phyloP scores from a whole-genome alignment of 2,329 filamentous ascomycete genomes.

The Fusarium cyanostomum region DNA sequence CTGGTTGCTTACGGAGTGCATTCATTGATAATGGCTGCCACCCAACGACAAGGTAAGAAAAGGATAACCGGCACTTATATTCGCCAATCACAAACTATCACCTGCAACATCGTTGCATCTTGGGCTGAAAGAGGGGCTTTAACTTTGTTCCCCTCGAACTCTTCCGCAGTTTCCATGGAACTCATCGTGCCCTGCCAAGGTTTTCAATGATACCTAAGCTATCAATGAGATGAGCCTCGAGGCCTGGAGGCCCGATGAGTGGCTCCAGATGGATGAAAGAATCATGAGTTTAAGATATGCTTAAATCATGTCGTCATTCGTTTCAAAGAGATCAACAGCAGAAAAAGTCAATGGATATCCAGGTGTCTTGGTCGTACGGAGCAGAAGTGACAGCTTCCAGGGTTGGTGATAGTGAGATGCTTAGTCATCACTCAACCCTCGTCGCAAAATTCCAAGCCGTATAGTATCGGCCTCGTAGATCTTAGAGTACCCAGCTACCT shows the following conservation, averaged over 20 bases:
- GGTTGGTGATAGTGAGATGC: conserved; percentile 3
- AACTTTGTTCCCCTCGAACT: neutral
- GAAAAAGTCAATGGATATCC: too few relatives aligned
- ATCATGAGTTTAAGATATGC: neutral
- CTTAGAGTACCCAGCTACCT: neutral
- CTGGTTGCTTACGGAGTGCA: neutral
- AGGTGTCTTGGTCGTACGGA: neutral
- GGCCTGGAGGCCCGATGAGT: too few relatives aligned
- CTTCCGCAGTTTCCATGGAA: too few relatives aligned
- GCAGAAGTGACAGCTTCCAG: too few relatives aligned
- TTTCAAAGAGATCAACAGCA: neutral
- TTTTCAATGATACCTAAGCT: too few relatives aligned
- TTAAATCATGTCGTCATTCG: neutral
- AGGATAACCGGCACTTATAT: neutral
- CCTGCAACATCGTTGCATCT: neutral
- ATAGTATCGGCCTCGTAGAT: conserved; percentile 1
- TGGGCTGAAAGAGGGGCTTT: neutral
- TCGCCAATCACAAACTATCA: neutral
- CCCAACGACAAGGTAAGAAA: neutral
- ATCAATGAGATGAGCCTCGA: too few relatives aligned
- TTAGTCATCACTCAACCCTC: conserved; percentile 26
- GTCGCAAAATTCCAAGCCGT: conserved; percentile 20
- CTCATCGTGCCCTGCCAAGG: too few relatives aligned
- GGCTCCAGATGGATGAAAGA: too few relatives aligned
- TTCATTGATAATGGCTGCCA: neutral